Evolutionary conservation across 2,329 filamentous ascomycete species (phyloP), one percentile per base, ranked within the genome.

Genomic region (Chaetomium olivaceum): DNA sequence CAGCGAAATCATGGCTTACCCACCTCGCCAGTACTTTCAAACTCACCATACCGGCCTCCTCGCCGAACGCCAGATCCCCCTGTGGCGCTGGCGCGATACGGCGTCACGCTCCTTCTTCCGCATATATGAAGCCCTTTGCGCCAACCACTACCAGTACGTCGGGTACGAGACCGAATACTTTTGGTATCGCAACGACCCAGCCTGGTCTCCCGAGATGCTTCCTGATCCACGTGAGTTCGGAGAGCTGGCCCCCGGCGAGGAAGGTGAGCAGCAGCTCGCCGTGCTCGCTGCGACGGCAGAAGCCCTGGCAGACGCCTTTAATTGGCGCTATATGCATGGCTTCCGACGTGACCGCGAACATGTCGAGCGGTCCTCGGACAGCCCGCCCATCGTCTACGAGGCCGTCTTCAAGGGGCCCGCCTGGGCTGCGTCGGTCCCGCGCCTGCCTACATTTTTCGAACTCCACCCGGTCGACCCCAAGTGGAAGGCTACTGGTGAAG

Each of bases 371-470:
- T 55, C 59, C 50, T 23, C 29, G 21, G 50, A 50, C 51, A 33
- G 50, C 59, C 5, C 19, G 3, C 59, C 33, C 33, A 19, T 29
- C 46, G 48, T 55, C 25, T 61, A 61, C 50, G 31, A 55, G 23
- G 33, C 50, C 50, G 36, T 61, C 59, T 61, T 55, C 50, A 61
- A 55, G 36, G 50, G 59, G 50, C 59, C 59, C 33, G 50, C 59
- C 25, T 61, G 59, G 59, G 59, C 59, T 31, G 59, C 50, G 50
- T 55, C 50, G 50, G 59, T 61, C 51, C 59, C 59, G 23, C 59
- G 59, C 50, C 51, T 61, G 50, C 50, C 31, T 55, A 61, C 59
- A 16, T 61, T 61, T 46, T 55, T 61, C 31, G 59, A 61, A 61
- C 59, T 61, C 31, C 50, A 43, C 48, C 50, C 50, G 51, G 50